A percentile compares a stretch with the other conserved stretches of the same genome.
phyloP scores from a whole-genome alignment of 441 rosid genomes.

The Gossypium trilobum region DNA sequence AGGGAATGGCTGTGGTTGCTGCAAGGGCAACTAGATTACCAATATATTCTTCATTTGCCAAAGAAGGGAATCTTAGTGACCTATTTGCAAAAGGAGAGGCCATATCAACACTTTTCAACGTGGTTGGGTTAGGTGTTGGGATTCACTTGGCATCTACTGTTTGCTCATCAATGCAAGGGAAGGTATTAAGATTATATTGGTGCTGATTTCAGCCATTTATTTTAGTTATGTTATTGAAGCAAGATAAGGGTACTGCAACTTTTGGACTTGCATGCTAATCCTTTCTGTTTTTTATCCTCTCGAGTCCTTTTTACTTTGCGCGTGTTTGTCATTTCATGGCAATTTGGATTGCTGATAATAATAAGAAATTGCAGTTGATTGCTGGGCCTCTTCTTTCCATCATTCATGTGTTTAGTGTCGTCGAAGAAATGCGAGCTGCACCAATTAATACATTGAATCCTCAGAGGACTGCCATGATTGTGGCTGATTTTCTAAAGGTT shows the following conservation, averaged over 20 bases:
- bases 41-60: constrained; percentile 87
- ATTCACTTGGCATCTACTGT: constrained; percentile 80
- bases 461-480: constrained; percentile 78
- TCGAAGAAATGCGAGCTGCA: constrained; percentile 80
- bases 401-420: constrained; percentile 53
- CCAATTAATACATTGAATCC: constrained; percentile 85
- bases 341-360: not conserved
- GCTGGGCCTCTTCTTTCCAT: constrained; percentile 71
- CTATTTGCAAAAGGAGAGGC: constrained; percentile 97
- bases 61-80: constrained; percentile 94
- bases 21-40: constrained; percentile 94
- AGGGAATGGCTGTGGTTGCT: constrained; percentile 98
- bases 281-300: not conserved
- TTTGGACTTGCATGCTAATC: not conserved
- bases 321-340: not conserved
- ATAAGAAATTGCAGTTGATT: constrained; percentile 51
- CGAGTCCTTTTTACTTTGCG: not conserved
- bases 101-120: constrained; percentile 88
- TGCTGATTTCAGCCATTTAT: not conserved
- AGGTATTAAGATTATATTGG: constrained; percentile 33
- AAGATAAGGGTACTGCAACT: not conserved
- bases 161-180: constrained; percentile 85
- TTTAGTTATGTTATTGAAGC: not conserved
- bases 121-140: constrained; percentile 66
- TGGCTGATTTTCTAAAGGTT: constrained; percentile 80